Base-by-base conservation (phyloP, 2,329 filamentous ascomycete species). In the Fusarium mangiferae region DNA sequence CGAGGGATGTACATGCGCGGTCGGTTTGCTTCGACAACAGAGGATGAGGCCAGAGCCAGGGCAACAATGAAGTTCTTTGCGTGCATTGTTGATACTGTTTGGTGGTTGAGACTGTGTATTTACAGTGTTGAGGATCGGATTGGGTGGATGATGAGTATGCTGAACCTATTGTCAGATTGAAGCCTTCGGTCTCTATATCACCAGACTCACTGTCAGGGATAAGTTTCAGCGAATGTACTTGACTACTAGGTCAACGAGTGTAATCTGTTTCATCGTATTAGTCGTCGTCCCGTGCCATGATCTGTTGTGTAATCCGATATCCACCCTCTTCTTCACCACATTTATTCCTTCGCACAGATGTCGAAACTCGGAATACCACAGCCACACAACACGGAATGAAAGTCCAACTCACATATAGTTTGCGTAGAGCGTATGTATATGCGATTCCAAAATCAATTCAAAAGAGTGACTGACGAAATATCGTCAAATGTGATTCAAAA, bases 1-100 rank as follows among this genome's bases (percentile, higher is more conserved):
- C 86, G 84, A 18, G 89, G 89, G 71, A 87, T 90, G 79, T 90
- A 90, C 77, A 89, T 88, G 78, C 84, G 86, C 24, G 88, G 88
- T 70, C 83, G 82, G 39, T 85, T 81, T 42, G 80, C 75, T 62
- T 86, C 83, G 28, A 85, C 86, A 73, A 81, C 81, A 63, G 82
- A 84, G n/a, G 85, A 83, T 39, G 86, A 83, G 67, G 86, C 84
- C 69, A 87, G 81, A 73, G 85, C 85, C 76, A 89, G 76, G 26
- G 85, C 85, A 80, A 89, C 75, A 63, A 87, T 78, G 75, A 80
- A 75, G 15, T 86, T 84, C 76, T 83, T 84, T 72, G 85, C 82
- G 77, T 85, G 87, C 88, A 90, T 90, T 76, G 76, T 67, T 8
- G 62, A 45, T 49, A 17, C 17, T 48, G 46, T 49, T 49, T 49